phyloP scores from a whole-genome alignment of 2,329 filamentous ascomycete genomes.

The Chrysoporthe cubensis region DNA sequence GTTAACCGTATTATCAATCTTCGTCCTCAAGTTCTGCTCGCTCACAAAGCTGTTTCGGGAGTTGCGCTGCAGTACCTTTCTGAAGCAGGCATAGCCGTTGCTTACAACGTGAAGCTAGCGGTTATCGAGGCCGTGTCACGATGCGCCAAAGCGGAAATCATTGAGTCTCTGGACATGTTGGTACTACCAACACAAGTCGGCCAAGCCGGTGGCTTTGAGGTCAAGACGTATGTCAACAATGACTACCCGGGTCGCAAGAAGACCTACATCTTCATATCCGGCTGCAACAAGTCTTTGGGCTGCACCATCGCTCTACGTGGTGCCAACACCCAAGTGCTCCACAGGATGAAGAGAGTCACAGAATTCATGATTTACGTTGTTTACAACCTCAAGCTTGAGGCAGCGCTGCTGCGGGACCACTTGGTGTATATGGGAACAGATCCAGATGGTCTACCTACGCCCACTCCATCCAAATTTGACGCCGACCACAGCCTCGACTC shows the following conservation, averaged over 20 bases:
- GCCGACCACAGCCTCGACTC: slow-evolving; percentile 22
- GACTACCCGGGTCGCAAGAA: slow-evolving; percentile 77
- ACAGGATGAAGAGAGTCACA: slow-evolving; percentile 87
- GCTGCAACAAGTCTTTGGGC: slow-evolving; percentile 85
- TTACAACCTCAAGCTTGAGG: slow-evolving; percentile 95
- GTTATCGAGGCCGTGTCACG: slow-evolving; percentile 94
- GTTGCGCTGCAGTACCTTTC: slow-evolving; percentile 87
- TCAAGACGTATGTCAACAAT: slow-evolving; percentile 90
- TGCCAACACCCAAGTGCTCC: slow-evolving; percentile 70
- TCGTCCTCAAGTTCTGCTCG: slow-evolving; percentile 83
- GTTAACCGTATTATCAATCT: slow-evolving; percentile 89
- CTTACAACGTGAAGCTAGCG: slow-evolving; percentile 94
- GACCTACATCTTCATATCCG: slow-evolving; percentile 94
- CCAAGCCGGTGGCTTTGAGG: slow-evolving; percentile 83
- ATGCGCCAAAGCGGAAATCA: slow-evolving; percentile 88
- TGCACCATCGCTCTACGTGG: slow-evolving; percentile 94
- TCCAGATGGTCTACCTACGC: slow-evolving; percentile 67
- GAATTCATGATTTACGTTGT: slow-evolving; percentile 99
- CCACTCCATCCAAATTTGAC: slow-evolving; percentile 39
- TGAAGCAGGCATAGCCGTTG: slow-evolving; percentile 87
- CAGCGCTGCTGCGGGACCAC: slow-evolving; percentile 90
- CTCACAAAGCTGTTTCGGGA: slow-evolving; percentile 90
- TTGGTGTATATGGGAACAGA: slow-evolving; percentile 52
- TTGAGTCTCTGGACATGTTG: slow-evolving; percentile 93
- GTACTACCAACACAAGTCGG: slow-evolving; percentile 77